Conservation (phyloP, 208 protist species). For the Trypanosomatidae sp. region DNA sequence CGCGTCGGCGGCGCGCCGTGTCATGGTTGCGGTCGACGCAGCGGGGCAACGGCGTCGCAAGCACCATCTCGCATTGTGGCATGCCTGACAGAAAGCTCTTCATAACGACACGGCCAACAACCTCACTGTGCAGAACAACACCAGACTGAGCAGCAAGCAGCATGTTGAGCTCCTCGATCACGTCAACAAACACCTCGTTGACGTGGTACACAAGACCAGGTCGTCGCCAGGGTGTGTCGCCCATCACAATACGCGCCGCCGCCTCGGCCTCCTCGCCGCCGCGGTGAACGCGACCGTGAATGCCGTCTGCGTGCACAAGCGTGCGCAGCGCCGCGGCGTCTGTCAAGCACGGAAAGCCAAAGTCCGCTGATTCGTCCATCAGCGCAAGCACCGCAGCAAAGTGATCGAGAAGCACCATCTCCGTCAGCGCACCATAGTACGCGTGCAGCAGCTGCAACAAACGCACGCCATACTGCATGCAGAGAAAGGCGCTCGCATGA, state of each 20-base stretch:
- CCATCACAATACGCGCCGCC: slow-evolving; percentile 83
- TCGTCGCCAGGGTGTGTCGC: slow-evolving; percentile 86
- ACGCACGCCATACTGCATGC: slow-evolving; percentile 70
- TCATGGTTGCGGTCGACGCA: too few relatives aligned
- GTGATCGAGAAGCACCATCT: slow-evolving; percentile 92
- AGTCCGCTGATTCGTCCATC: slow-evolving; percentile 98
- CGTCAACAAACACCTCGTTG: slow-evolving; percentile 98
- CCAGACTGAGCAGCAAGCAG: slow-evolving; percentile 90
- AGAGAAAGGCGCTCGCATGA: slow-evolving; percentile 89
- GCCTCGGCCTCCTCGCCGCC: slow-evolving; percentile 17
- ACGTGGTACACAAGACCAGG: slow-evolving; percentile 90
- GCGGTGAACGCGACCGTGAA: slow-evolving; percentile 36
- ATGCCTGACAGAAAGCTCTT: slow-evolving; percentile 97
- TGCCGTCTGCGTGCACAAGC: slow-evolving; percentile 78
- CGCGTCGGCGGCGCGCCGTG: too few relatives aligned
- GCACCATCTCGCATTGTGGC: slow-evolving; percentile 96
- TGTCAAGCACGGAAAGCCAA: slow-evolving; percentile 95
- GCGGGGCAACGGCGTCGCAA: too few relatives aligned
- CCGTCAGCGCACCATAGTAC: slow-evolving; percentile 90
- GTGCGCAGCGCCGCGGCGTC: slow-evolving; percentile 80
- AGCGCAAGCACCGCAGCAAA: slow-evolving; percentile 96
- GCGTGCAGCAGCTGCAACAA: slow-evolving; percentile 80
- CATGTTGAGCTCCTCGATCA: slow-evolving; percentile 95
- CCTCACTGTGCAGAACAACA: slow-evolving; percentile 88
- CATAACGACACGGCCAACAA: slow-evolving; percentile 90